Evolutionary conservation across 352 stramenopile genomes (phyloP).

Genomic region (Globisporangium megalacanthum): DNA sequence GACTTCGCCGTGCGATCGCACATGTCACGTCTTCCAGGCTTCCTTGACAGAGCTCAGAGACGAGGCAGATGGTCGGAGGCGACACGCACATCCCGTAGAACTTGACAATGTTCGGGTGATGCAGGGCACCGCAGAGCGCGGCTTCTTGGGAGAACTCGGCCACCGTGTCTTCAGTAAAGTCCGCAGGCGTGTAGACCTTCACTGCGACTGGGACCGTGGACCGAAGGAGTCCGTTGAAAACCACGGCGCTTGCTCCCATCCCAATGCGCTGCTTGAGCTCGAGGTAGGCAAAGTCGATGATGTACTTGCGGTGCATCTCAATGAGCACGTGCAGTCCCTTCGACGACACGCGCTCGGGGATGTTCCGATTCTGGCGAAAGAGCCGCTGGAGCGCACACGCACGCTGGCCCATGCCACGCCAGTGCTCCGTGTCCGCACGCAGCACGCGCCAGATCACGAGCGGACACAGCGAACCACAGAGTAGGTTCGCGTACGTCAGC

Average conservation of each 20-base stretch:
- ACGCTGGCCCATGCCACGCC: constrained; percentile 44
- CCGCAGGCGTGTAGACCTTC: constrained; percentile 62
- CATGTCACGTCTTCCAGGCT: constrained; percentile 51
- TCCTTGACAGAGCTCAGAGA: constrained; percentile 59
- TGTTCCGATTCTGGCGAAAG: constrained; percentile 38
- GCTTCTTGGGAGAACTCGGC: constrained; percentile 56
- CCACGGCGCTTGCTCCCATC: constrained; percentile 38
- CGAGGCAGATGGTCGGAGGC: constrained; percentile 59
- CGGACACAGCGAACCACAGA: constrained; percentile 48
- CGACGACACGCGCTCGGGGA: constrained; percentile 35
- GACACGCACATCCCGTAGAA: constrained; percentile 67
- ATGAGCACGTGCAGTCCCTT: constrained; percentile 41
- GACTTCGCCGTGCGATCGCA: constrained; percentile 26
- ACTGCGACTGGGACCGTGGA: constrained; percentile 45
- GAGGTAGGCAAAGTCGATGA: constrained; percentile 52
- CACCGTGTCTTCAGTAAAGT: constrained; percentile 56
- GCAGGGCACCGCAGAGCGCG: constrained; percentile 46
- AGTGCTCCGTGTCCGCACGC: constrained; percentile 52
- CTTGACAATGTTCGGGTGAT: no score
- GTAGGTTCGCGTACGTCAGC: constrained; percentile 52
- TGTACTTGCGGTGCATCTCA: constrained; percentile 36
- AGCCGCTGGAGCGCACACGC: constrained; percentile 35
- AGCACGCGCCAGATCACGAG: constrained; percentile 60
- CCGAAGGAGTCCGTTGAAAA: constrained; percentile 49
- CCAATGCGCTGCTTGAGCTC: constrained; percentile 38